phyloP scores from a whole-genome alignment of 768 basidiomycete species.

The Agrocybe pediades region DNA sequence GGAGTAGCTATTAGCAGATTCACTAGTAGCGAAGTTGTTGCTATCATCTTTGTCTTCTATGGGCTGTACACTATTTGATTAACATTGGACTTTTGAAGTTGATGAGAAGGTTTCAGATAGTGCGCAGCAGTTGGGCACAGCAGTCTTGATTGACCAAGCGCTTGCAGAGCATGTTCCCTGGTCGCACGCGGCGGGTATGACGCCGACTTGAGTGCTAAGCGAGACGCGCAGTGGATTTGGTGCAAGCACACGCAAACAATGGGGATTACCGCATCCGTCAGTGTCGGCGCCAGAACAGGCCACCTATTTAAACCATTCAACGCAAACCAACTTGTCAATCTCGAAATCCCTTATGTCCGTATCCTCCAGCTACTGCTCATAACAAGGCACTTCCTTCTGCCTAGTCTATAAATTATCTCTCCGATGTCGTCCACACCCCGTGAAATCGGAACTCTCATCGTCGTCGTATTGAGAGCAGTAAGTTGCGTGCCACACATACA shows the following conservation, averaged over 20 bases:
- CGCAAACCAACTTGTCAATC: constrained; percentile 18
- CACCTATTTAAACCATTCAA: constrained; percentile 22
- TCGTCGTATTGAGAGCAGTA: constrained; percentile 93
- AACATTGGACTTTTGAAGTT: background rate
- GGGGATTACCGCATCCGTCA: constrained; percentile 21
- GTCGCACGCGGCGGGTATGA: background rate
- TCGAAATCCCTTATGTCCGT: constrained; percentile 19
- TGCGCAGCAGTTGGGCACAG: background rate
- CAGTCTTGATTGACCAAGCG: no score
- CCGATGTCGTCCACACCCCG: constrained; percentile 62
- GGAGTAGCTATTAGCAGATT: background rate
- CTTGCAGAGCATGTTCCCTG: background rate
- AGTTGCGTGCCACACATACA: constrained; percentile 34
- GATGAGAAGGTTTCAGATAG: background rate
- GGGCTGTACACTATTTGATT: background rate
- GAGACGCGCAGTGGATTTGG: constrained; percentile 10
- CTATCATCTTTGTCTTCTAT: background rate
- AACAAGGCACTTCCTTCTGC: constrained; percentile 7
- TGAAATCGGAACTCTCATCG: constrained; percentile 92
- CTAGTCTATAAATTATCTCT: constrained; percentile 9
- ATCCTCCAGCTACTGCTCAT: constrained; percentile 9
- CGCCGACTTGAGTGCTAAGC: background rate
- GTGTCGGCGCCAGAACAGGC: constrained; percentile 22
- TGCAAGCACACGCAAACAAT: constrained; percentile 19
- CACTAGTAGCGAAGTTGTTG: background rate